Evolutionary conservation across 768 basidiomycete species (phyloP).

Genomic region (Pleurotus salmoneostramineus): DNA sequence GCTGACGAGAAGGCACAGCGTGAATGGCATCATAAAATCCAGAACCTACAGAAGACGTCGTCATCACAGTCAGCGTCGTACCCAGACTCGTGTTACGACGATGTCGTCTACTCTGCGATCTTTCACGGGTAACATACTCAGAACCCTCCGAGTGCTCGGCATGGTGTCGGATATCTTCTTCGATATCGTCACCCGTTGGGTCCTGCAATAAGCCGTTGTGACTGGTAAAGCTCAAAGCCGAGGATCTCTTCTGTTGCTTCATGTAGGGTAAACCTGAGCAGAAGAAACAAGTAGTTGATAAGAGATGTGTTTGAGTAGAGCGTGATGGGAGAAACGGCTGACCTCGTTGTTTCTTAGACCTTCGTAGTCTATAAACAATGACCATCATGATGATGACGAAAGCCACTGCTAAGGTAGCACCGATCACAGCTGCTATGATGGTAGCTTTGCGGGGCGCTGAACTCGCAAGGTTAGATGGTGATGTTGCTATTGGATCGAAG

Average conservation of each 20-base stretch:
- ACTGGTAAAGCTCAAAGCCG: neutral
- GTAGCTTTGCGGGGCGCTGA: neutral
- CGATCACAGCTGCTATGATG: constrained; percentile 3
- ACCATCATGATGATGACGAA: neutral
- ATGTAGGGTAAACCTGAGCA: neutral
- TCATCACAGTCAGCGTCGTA: neutral
- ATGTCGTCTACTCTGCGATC: neutral
- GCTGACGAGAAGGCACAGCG: neutral
- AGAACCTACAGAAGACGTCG: neutral
- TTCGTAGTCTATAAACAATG: neutral
- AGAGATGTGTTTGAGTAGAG: neutral
- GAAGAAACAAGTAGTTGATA: neutral
- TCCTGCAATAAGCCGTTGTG: neutral
- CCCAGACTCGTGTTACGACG: neutral
- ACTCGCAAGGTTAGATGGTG: neutral
- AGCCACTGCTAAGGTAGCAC: neutral
- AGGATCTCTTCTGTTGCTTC: constrained; percentile 1
- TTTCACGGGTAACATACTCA: neutral
- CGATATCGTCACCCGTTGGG: neutral
- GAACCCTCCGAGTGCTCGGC: neutral
- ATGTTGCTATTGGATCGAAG: neutral
- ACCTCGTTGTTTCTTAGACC: neutral
- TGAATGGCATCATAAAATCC: constrained; percentile 1
- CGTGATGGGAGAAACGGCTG: neutral
- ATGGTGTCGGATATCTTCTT: neutral